Evolutionary conservation across 768 basidiomycete genomes (phyloP), one percentile per base, ranked within the genome.

Genomic region (Xerocomus spinulosus): DNA sequence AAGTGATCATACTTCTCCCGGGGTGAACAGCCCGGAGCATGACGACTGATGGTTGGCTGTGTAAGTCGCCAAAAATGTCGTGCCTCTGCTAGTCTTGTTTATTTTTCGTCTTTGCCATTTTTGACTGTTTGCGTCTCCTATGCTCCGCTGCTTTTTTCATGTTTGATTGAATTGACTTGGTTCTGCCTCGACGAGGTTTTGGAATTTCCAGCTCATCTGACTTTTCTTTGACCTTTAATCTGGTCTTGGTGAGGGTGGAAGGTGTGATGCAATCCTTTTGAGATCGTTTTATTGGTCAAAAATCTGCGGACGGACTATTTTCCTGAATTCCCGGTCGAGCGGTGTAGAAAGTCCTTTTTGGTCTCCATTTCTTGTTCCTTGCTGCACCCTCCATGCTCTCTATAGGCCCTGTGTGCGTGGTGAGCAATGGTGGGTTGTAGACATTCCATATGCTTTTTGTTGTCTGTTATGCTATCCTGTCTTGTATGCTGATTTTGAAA

Each of bases 221-320:
- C 49, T 44, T 49, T 56, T 64, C 36, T 68, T 68, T 68, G 48
- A 60, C 62, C 64, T 64, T 54, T 55, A 66, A 68, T 23, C 25
- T 50, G 57, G 57, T 62, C 64, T 49, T 26, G 37, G 26, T 44
- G 25, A 43, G 32, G 54, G 21, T 45, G 36, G 46, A 42, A 39
- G 20, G 49, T 53, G 60, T 51, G 56, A 52, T 51, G 25, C 17
- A 50, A 36, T 50, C 21, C 20, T 24, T 35, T 37, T 50, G 50
- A 43, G 64, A 66, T 62, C 64, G 26, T 47, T 24, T 66, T 68
- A 54, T 42, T 62, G 64, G 64, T 64, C 53, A 66, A 66, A 66
- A 49, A 64, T 38, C 35, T 46, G 53, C 18, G 56, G 49, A 37
- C 3, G 50, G 55, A 59, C 24, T 59, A 51, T 15, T 14, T 33